Conservation (phyloP, 2,329 filamentous ascomycete species). For the Seiridium cupressi region DNA sequence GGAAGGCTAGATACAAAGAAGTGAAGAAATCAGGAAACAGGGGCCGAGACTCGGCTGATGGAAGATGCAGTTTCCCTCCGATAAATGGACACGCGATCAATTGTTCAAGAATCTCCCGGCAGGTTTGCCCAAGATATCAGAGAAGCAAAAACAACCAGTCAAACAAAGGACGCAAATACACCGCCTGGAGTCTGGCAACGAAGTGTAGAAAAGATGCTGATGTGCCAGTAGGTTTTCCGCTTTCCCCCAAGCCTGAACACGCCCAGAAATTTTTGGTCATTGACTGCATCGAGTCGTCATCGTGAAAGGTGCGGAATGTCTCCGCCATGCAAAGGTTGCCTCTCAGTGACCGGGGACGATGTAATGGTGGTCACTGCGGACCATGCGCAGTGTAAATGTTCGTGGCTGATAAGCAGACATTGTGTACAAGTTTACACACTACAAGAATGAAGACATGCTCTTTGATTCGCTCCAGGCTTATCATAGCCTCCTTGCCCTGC, state of each 20-base stretch:
- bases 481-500: conserved; percentile 8
- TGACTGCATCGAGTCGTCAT: conserved; percentile 11
- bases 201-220: conserved; percentile 6
- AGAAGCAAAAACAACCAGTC: background rate
- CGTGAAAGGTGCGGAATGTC: conserved; percentile 8
- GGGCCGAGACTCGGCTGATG: conserved; percentile 8
- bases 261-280: conserved; percentile 5
- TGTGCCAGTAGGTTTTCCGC: background rate
- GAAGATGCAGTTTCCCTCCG: background rate
- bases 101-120: background rate
- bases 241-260: background rate
- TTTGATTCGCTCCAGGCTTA: conserved; percentile 4
- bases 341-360: background rate
- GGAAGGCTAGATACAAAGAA: conserved; percentile 8
- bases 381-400: conserved; percentile 3
- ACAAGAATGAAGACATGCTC: conserved; percentile 5
- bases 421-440: conserved; percentile 9
- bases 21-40: conserved; percentile 5
- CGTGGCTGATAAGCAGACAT: conserved; percentile 6
- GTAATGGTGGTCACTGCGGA: background rate
- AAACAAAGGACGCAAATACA: background rate
- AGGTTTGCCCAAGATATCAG: background rate
- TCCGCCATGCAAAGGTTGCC: conserved; percentile 8
- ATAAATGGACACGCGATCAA: background rate
- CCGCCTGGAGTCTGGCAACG: conserved; percentile 7